Percentiles rank a stretch among this genome's conserved stretches.
Evolutionary conservation across 257 asterid species (phyloP).

Genomic region (Solanum ahanhuiri): DNA sequence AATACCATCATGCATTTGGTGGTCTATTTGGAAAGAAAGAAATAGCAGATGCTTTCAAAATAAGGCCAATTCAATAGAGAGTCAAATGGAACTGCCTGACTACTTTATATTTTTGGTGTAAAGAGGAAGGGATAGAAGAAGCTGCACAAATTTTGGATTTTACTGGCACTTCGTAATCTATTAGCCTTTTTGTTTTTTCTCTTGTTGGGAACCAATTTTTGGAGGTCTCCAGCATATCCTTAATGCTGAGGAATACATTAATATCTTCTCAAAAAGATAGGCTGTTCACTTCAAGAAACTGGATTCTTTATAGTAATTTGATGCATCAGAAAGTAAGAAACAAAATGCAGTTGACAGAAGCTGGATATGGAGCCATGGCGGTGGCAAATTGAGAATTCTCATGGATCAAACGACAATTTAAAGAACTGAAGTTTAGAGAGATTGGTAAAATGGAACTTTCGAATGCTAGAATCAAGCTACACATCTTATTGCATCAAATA

Average conservation of each 20-base stretch:
- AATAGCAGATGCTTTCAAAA: neutral
- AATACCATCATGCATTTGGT: neutral
- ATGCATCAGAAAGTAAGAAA: neutral
- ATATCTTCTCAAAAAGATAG: neutral
- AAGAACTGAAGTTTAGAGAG: neutral
- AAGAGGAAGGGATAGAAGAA: neutral
- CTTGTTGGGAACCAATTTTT: neutral
- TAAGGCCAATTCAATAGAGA: neutral
- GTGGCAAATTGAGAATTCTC: neutral
- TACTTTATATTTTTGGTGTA: neutral
- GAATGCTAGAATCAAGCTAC: neutral
- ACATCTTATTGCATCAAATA: neutral
- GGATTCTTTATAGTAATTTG: neutral
- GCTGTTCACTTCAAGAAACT: neutral
- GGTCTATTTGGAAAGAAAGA: neutral
- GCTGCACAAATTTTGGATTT: neutral
- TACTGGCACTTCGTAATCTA: neutral
- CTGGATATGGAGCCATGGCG: neutral
- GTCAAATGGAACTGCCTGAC: neutral
- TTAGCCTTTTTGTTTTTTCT: neutral
- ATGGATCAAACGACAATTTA: neutral
- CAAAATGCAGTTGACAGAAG: neutral
- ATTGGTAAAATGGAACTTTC: neutral
- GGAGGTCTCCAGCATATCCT: neutral
- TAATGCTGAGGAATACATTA: neutral